Evolutionary conservation across 805 yeast genomes (phyloP), one percentile per base, ranked within the genome.

Genomic region (Jamesozyma piceae): DNA sequence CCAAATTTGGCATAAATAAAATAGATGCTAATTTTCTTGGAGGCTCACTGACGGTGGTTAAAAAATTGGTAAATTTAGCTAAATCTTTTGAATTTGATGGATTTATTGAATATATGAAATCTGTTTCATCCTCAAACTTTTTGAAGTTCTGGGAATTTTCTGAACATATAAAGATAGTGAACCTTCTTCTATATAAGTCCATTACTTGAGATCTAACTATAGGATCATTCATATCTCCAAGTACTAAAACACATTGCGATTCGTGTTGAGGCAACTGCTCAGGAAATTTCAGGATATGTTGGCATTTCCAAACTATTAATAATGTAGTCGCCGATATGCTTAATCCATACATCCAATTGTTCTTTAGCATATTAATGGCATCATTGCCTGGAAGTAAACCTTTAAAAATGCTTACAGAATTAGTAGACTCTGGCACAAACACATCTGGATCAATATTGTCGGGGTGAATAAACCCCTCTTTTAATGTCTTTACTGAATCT

Each of bases 151-250:
- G 43, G 8, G 55, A 54, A 32, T 50, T 51, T 35, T 50, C 49
- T 18, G 65, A 55, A 39, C 65, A 60, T 13, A 63, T 53, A 37
- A 58, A 60, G 3, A 63, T 55, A 5, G 53, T 53, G 35, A 53
- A 63, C 19, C 62, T 51, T 43, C 65, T 59, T 39, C 60, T 52
- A 43, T 60, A 58, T 17, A 63, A 48, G 44, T 63, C 67, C 53
- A 58, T 54, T 2, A 61, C 65, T 43, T 62, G 63, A 13, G 58
- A 53, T 38, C 65, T 55, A 3, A 64, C 51, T 9, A 61, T 54
- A 5, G 68, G 65, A 49, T 63, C 65, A 19, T 53, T 55, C 53
- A 57, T 56, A 39, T 60, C 58, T 1, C 67, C 66, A 4, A 63
- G 47, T 2, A 60, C 47, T 22, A 62, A 42, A 2, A 60, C 53